Evolutionary conservation across 768 basidiomycete species (phyloP).

Genomic region (Phaffia tasmanica): DNA sequence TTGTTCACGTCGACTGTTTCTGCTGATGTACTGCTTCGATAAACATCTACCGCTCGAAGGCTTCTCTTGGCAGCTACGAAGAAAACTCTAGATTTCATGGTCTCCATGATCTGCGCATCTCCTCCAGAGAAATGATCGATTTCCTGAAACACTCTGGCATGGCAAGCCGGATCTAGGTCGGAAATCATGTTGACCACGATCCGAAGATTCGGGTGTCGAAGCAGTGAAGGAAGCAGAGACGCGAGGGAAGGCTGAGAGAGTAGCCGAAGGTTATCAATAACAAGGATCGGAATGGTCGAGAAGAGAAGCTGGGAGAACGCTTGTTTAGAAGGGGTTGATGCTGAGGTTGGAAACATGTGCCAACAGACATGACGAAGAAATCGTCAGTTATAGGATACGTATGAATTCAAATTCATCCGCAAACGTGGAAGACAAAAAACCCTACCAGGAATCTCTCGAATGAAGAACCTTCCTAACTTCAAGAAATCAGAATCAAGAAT

Average conservation of each 20-base stretch:
- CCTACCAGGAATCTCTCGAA: constrained; percentile 12
- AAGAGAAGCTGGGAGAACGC: constrained; percentile 10
- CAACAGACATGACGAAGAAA: not conserved
- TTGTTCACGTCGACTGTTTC: not conserved
- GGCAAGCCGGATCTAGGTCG: not conserved
- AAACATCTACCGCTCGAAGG: constrained; percentile 4
- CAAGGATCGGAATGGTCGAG: constrained; percentile 13
- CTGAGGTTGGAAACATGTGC: not conserved
- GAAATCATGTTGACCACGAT: constrained; percentile 14
- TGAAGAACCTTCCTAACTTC: not conserved
- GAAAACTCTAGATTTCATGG: not conserved
- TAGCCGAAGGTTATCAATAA: constrained; percentile 13
- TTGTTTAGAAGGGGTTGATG: constrained; percentile 1
- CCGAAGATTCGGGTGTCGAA: constrained; percentile 12
- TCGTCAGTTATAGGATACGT: no score
- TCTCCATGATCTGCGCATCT: constrained; percentile 1
- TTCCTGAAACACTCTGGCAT: constrained; percentile 5
- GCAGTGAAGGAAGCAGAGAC: constrained; percentile 9
- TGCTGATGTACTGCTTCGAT: no score
- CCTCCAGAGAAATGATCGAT: constrained; percentile 8
- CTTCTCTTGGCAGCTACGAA: constrained; percentile 1
- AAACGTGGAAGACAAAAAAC: not conserved
- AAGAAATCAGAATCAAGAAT: not conserved
- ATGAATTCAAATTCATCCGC: no score
- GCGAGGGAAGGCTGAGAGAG: constrained; percentile 11